These are phyloP conservation scores for Suhomyces taliae DNA, from an alignment of 1,139 yeast genomes.

Conservation along the genomic window DNA sequence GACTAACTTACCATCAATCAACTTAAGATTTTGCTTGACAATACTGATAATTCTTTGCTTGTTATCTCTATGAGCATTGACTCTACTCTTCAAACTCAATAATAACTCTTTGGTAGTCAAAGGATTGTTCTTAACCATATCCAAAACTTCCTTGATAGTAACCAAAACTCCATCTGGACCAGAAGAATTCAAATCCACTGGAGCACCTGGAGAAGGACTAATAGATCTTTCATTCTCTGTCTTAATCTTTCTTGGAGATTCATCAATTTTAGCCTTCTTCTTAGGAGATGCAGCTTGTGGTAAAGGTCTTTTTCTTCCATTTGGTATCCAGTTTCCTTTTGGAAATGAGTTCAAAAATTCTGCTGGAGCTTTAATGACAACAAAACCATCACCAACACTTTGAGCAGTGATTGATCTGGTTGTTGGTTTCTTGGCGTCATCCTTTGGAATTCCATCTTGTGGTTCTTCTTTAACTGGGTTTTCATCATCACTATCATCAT, in stretches of 20 bases:
- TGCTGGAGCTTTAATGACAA: constrained; percentile 64
- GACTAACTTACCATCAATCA: constrained; percentile 66
- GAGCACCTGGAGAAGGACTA: constrained; percentile 12
- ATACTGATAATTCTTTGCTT: constrained; percentile 64
- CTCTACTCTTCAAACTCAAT: constrained; percentile 58
- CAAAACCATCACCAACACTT: constrained; percentile 61
- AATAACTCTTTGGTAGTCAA: constrained; percentile 68
- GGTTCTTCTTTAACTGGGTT: constrained; percentile 45
- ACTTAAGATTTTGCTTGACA: constrained; percentile 66
- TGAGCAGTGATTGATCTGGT: constrained; percentile 46
- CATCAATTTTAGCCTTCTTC: constrained; percentile 43
- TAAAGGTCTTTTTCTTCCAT: constrained; percentile 45
- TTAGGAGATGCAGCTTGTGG: constrained; percentile 26
- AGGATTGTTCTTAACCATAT: constrained; percentile 60
- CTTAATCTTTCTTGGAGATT: constrained; percentile 16
- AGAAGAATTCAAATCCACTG: constrained; percentile 33
- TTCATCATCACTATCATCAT: constrained; percentile 41
- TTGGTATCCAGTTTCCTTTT: constrained; percentile 82
- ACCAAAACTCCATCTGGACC: constrained; percentile 49
- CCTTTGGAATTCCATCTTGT: constrained; percentile 28
- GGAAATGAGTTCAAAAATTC: constrained; percentile 68
- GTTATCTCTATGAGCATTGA: constrained; percentile 69
- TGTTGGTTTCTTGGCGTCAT: constrained; percentile 8
- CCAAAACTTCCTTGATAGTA: constrained; percentile 71
- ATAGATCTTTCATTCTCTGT: constrained; percentile 19